Conservation (phyloP, 305 asterid species). For the Coffea humblotiana region DNA sequence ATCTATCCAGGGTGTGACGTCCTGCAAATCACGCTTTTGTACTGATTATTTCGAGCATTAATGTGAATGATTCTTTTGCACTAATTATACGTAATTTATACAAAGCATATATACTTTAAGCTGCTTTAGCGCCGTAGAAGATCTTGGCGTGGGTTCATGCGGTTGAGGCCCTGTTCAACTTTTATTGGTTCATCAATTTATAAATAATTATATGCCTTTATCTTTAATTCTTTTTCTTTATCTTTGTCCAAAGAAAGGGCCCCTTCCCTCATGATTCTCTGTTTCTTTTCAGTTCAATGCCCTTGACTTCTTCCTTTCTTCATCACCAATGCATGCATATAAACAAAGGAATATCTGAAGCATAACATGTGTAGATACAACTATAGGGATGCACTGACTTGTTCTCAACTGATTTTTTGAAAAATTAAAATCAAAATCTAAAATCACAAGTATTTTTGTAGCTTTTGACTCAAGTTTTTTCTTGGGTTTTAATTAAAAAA, state of each 20-base stretch:
- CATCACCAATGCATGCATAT: not conserved
- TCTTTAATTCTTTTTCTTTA: constrained; percentile 18
- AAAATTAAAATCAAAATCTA: too few relatives aligned
- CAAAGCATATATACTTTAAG: constrained; percentile 57
- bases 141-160: constrained; percentile 48
- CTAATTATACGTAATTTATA: constrained; percentile 19
- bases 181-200: constrained; percentile 30
- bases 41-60: constrained; percentile 28
- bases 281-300: not conserved
- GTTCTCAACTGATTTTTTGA: too few relatives aligned
- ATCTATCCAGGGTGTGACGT: constrained; percentile 6
- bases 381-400: too few relatives aligned
- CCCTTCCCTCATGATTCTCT: constrained; percentile 8
- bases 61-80: constrained; percentile 28
- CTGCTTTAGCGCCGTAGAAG: constrained; percentile 43
- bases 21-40: constrained; percentile 14
- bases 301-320: not conserved
- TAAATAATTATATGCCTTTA: constrained; percentile 15
- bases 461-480: too few relatives aligned
- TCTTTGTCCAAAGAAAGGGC: constrained; percentile 32
- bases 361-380: not conserved
- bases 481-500: too few relatives aligned
- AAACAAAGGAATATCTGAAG: not conserved
- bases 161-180: constrained; percentile 24
- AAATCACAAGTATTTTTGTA: too few relatives aligned